phyloP scores from a whole-genome alignment of 2,329 filamentous ascomycete species.

The Zymoseptoria tritici region DNA sequence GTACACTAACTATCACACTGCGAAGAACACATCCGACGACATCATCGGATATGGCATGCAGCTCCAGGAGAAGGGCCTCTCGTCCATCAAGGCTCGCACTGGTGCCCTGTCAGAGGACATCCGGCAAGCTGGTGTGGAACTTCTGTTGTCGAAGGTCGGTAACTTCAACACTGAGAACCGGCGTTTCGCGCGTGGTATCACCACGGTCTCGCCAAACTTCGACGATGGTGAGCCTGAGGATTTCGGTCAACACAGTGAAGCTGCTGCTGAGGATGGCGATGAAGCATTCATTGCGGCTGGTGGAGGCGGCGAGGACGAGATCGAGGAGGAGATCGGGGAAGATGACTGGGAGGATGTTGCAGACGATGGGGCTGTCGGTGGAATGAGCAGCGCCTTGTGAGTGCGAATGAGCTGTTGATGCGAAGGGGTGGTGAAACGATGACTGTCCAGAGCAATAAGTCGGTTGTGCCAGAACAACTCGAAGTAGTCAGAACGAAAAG shows the following conservation, averaged over 20 bases:
- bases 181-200: background rate
- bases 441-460: too few relatives aligned
- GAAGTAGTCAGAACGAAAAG: too few relatives aligned
- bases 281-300: background rate
- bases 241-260: background rate
- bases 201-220: background rate
- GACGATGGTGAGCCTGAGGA: background rate
- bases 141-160: background rate
- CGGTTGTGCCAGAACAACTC: too few relatives aligned
- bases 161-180: background rate
- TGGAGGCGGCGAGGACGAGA: background rate
- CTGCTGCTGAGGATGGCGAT: background rate
- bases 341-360: background rate
- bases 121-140: background rate
- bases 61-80: background rate
- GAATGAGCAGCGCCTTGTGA: background rate
- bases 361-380: background rate
- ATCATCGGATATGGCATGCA: background rate
- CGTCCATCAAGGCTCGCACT: background rate
- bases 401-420: background rate
- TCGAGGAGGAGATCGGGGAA: background rate
- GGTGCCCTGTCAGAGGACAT: background rate
- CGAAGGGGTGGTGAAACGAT: background rate
- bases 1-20: background rate
- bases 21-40: background rate